Conservation (phyloP, 306 rosid species). For the Astragalus membranaceus region DNA sequence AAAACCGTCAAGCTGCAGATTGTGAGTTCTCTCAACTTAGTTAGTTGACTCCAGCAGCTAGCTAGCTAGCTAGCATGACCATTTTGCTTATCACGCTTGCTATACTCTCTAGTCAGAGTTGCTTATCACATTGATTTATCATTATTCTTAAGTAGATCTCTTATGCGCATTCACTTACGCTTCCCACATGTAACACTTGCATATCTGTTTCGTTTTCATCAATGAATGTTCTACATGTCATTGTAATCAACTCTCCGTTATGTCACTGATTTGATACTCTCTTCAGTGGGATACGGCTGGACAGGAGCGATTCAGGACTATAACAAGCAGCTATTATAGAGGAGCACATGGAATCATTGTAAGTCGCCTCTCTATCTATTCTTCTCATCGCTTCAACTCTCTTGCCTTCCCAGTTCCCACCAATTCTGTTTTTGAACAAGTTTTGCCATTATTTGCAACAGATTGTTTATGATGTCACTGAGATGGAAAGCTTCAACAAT, state of each 20-base stretch:
- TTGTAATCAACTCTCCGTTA: background rate
- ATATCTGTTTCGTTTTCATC: background rate
- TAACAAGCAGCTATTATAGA: slow-evolving; percentile 96
- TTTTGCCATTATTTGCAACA: slow-evolving; percentile 34
- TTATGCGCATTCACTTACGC: background rate
- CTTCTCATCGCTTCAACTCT: no score
- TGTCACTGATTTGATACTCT: background rate
- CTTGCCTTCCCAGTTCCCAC: no score
- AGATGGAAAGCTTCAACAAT: slow-evolving; percentile 92
- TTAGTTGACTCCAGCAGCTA: background rate
- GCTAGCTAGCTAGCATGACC: no score
- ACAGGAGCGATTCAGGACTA: slow-evolving; percentile 97
- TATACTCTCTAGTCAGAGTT: no score
- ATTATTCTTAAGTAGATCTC: background rate
- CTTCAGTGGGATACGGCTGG: slow-evolving; percentile 97
- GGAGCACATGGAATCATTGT: slow-evolving; percentile 99
- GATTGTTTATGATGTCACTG: slow-evolving; percentile 98
- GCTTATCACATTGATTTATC: background rate
- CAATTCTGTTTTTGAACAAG: background rate
- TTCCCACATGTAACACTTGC: background rate
- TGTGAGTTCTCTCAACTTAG: slow-evolving; percentile 43
- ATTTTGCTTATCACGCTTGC: background rate
- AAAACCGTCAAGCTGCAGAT: slow-evolving; percentile 93
- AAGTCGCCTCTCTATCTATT: slow-evolving; percentile 11
- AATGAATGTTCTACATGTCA: background rate